These are phyloP conservation scores for Neohortaea acidophila DNA, from an alignment of 495 filamentous ascomycete species.

Conservation along the genomic window DNA sequence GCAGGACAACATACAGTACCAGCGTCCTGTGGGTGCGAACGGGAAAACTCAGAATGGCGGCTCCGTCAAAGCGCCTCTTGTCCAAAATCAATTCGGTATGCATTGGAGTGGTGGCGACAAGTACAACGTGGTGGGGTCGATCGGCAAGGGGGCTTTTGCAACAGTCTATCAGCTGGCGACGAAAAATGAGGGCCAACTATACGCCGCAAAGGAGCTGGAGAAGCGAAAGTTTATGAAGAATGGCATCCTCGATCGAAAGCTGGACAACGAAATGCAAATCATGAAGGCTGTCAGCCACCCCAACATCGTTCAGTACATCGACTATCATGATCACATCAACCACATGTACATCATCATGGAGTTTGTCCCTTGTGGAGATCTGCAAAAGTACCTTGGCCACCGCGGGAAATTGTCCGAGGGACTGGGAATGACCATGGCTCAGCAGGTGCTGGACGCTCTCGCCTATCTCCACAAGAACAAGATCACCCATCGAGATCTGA, in stretches of 20 bases:
- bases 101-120: conserved; percentile 68
- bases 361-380: conserved; percentile 67
- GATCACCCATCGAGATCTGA: conserved; percentile 94
- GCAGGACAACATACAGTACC: background rate
- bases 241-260: conserved; percentile 63
- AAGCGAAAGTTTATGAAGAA: conserved; percentile 82
- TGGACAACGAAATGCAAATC: conserved; percentile 90
- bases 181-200: conserved; percentile 61
- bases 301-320: conserved; percentile 82
- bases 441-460: conserved; percentile 65
- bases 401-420: conserved; percentile 49
- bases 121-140: conserved; percentile 65
- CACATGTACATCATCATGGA: conserved; percentile 95
- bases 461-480: conserved; percentile 72
- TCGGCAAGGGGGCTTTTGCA: conserved; percentile 90
- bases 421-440: conserved; percentile 51
- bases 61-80: conserved; percentile 24
- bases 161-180: conserved; percentile 74
- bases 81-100: conserved; percentile 36
- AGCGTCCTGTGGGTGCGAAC: background rate
- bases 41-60: conserved; percentile 7
- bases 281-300: conserved; percentile 70
- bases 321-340: conserved; percentile 60
- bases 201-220: conserved; percentile 82
- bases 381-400: conserved; percentile 52